Conservation (phyloP, 331 rosid genomes). For the Phaseolus coccineus region DNA sequence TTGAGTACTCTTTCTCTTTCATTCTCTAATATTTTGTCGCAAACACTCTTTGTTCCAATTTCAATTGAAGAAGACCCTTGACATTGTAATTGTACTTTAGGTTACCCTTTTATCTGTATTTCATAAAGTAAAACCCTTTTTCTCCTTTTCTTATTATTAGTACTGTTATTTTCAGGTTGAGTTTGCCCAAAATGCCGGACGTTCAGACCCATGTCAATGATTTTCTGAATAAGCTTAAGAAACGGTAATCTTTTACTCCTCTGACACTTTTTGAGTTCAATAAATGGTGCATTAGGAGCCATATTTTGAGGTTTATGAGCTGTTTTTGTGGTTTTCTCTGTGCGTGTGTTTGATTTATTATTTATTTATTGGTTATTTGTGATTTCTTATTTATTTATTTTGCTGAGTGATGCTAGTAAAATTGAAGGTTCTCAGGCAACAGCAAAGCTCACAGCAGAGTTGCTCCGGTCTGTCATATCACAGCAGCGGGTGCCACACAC, state of each 20-base stretch:
- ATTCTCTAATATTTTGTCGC: not conserved
- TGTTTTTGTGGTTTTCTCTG: not conserved
- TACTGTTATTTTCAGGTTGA: slow-evolving; percentile 35
- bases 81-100: slow-evolving; percentile 10
- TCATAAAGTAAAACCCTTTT: not conserved
- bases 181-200: slow-evolving; percentile 73
- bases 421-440: slow-evolving; percentile 96
- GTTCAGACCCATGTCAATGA: slow-evolving; percentile 79
- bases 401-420: slow-evolving; percentile 63
- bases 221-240: slow-evolving; percentile 75
- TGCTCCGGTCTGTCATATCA: slow-evolving; percentile 87
- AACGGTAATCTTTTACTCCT: slow-evolving; percentile 57
- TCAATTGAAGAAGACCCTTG: not conserved
- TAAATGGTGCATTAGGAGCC: slow-evolving; percentile 12
- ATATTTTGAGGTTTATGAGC: slow-evolving; percentile 32
- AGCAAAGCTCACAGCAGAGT: slow-evolving; percentile 82
- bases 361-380: not conserved
- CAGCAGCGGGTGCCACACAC: slow-evolving; percentile 83
- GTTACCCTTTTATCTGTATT: slow-evolving; percentile 32
- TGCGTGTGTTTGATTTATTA: not conserved
- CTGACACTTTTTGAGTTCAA: slow-evolving; percentile 31
- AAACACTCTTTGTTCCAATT: not conserved
- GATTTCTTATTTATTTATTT: slow-evolving; percentile 18
- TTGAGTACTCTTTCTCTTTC: not conserved
- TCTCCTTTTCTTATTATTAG: too few relatives aligned